Conservation (phyloP, 768 basidiomycete genomes). For the Leccinum obscurum region DNA sequence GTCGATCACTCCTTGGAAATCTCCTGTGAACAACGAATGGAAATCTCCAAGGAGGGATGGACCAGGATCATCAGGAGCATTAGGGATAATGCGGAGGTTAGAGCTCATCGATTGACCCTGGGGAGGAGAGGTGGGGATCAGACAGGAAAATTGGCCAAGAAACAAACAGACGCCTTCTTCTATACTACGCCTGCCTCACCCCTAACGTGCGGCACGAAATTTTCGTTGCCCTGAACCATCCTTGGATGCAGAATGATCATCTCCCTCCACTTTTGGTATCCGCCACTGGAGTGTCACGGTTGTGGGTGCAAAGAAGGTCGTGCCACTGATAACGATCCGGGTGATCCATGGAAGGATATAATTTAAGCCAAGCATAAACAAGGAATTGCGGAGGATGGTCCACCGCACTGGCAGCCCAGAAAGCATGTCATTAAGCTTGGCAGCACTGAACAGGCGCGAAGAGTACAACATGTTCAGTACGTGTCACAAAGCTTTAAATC, state of each 20-base stretch:
- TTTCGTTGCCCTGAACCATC: neutral
- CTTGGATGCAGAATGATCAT: constrained; percentile 16
- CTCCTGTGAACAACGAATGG: constrained; percentile 15
- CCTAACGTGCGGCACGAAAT: constrained; percentile 15
- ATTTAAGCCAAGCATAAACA: neutral
- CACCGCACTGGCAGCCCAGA: neutral
- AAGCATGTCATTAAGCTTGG: neutral
- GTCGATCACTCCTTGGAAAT: constrained; percentile 13
- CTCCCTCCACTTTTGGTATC: constrained; percentile 11
- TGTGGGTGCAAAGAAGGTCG: constrained; percentile 2
- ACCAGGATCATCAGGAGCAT: constrained; percentile 13
- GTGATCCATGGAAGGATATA: neutral
- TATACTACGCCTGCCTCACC: constrained; percentile 14
- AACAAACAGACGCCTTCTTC: neutral
- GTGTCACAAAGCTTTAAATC: neutral
- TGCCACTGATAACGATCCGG: neutral
- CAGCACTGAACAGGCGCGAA: neutral
- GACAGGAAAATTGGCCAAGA: neutral
- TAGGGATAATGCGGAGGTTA: constrained; percentile 18
- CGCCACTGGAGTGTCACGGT: neutral
- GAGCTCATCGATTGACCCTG: constrained; percentile 14
- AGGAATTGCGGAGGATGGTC: neutral
- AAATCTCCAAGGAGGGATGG: constrained; percentile 10
- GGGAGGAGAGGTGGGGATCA: neutral
- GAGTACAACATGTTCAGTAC: too few species aligned